phyloP scores from a whole-genome alignment of 768 basidiomycete genomes.

The Hemileccinum rubropunctum region DNA sequence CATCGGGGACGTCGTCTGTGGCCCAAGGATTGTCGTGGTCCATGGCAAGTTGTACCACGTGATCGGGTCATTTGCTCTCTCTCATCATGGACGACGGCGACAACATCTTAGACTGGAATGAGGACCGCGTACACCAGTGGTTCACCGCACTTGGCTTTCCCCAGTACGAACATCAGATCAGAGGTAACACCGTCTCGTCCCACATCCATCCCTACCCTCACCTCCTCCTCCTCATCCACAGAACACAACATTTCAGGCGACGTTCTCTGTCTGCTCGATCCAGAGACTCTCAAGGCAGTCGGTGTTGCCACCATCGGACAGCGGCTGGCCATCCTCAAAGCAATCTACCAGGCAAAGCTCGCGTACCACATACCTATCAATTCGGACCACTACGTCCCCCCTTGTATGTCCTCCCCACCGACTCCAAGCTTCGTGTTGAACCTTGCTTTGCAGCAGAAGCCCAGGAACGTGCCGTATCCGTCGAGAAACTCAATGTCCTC shows the following conservation, averaged over 20 bases:
- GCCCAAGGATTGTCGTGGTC: slow-evolving; percentile 65
- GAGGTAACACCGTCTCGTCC: slow-evolving; percentile 44
- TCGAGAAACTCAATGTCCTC: slow-evolving; percentile 65
- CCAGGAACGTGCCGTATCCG: slow-evolving; percentile 52
- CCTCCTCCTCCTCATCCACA: slow-evolving; percentile 28
- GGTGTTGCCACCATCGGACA: slow-evolving; percentile 92
- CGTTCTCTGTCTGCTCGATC: slow-evolving; percentile 77
- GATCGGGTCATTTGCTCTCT: slow-evolving; percentile 11
- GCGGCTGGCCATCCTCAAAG: slow-evolving; percentile 86
- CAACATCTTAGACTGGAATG: slow-evolving; percentile 64
- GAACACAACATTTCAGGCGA: slow-evolving; percentile 94
- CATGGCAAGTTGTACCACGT: slow-evolving; percentile 16
- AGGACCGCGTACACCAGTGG: slow-evolving; percentile 78
- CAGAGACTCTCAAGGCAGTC: slow-evolving; percentile 80
- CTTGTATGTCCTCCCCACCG: slow-evolving; percentile 56
- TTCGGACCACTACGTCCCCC: slow-evolving; percentile 82
- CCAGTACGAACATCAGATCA: slow-evolving; percentile 81
- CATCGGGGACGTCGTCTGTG: slow-evolving; percentile 29
- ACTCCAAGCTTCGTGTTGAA: not conserved
- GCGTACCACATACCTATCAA: slow-evolving; percentile 81
- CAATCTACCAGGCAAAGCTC: slow-evolving; percentile 87
- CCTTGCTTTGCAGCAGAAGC: slow-evolving; percentile 47
- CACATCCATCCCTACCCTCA: not conserved
- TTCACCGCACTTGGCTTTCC: slow-evolving; percentile 73
- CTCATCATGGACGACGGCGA: slow-evolving; percentile 24